Percentiles rank a stretch among this genome's conserved stretches.
Conservation (phyloP, 2,329 filamentous ascomycete species). For the Hortaea sp. region DNA sequence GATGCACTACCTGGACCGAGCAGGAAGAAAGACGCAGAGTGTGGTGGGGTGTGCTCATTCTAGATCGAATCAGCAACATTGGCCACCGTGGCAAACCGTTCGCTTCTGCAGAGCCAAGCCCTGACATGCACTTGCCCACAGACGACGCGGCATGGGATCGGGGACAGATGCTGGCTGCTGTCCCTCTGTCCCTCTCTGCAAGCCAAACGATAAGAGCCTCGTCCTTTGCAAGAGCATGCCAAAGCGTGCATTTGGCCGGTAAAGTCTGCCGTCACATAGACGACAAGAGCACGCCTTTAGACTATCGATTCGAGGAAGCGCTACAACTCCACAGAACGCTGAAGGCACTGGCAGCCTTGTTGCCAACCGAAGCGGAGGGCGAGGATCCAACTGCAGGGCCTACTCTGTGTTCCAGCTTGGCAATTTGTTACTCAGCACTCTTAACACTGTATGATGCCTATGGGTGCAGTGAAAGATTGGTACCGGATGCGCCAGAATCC, state of each 20-base stretch:
- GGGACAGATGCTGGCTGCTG: conserved; percentile 17
- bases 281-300: conserved; percentile 18
- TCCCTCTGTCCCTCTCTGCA: conserved; percentile 16
- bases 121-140: conserved; percentile 24
- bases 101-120: conserved; percentile 14
- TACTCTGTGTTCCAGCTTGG: conserved; percentile 22
- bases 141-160: conserved; percentile 34
- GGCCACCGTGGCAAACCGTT: conserved; percentile 17
- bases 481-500: conserved; percentile 20
- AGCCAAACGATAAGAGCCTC: conserved; percentile 14
- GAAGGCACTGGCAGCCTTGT: conserved; percentile 19
- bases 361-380: conserved; percentile 18
- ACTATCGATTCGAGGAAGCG: conserved; percentile 24
- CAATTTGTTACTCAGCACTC: conserved; percentile 24
- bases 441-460: conserved; percentile 26
- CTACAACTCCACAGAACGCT: conserved; percentile 25
- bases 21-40: conserved; percentile 37
- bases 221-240: conserved; percentile 26
- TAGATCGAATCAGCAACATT: conserved; percentile 31
- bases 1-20: conserved; percentile 36
- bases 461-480: conserved; percentile 21
- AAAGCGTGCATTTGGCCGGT: conserved; percentile 26
- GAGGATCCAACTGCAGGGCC: conserved; percentile 8
- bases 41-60: conserved; percentile 41
- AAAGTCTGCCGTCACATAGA: conserved; percentile 23